Evolutionary conservation across 257 asterid species (phyloP).

Genomic region (Agastache rugosa): DNA sequence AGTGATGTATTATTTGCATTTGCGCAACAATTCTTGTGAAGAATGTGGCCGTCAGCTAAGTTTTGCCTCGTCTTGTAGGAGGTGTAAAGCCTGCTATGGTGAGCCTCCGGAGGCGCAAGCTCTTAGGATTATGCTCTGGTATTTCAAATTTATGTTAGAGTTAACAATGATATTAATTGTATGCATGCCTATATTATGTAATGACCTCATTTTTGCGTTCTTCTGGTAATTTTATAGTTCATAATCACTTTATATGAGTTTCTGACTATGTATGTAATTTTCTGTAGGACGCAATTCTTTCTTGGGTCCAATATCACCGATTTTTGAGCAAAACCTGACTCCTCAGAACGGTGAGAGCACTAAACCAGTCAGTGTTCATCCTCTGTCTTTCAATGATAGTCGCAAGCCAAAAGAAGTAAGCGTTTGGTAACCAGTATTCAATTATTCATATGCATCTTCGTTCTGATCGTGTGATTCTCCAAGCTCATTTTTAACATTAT

Average conservation of each 20-base stretch:
- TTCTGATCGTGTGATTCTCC: neutral
- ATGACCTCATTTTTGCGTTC: slow-evolving; percentile 7
- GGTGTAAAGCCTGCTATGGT: slow-evolving; percentile 62
- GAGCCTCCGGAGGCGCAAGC: slow-evolving; percentile 87
- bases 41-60: slow-evolving; percentile 23
- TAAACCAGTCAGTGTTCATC: slow-evolving; percentile 53
- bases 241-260: neutral
- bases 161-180: neutral
- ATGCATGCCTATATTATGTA: neutral
- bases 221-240: neutral
- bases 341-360: slow-evolving; percentile 49
- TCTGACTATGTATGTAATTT: slow-evolving; percentile 25
- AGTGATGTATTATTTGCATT: slow-evolving; percentile 22
- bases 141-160: slow-evolving; percentile 25
- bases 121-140: slow-evolving; percentile 72
- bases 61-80: slow-evolving; percentile 41
- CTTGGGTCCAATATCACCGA: slow-evolving; percentile 59
- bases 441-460: slow-evolving; percentile 22
- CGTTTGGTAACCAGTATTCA: neutral
- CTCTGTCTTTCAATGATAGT: slow-evolving; percentile 50
- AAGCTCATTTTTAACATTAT: neutral
- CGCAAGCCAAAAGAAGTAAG: slow-evolving; percentile 67
- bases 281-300: slow-evolving; percentile 55
- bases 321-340: slow-evolving; percentile 48
- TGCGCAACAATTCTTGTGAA: neutral